Conservation (phyloP, 2,329 filamentous ascomycete genomes). For the Ambrosiella cleistominuta region DNA sequence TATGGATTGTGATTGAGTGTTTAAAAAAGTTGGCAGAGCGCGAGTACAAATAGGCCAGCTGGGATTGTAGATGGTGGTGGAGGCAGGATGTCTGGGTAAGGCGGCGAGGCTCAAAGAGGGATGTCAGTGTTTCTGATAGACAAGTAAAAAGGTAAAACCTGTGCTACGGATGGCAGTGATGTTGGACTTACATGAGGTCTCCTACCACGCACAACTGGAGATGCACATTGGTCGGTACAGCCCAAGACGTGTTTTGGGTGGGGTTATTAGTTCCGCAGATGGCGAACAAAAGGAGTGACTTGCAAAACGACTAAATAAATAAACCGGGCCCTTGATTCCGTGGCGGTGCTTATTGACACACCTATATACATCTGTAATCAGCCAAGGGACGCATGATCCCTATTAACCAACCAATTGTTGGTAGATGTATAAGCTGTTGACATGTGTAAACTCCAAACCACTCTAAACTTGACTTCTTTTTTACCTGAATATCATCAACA, state of each 20-base stretch:
- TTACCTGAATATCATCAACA: background rate
- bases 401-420: background rate
- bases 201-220: background rate
- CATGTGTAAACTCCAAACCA: no score
- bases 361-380: background rate
- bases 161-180: background rate
- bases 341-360: background rate
- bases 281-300: no score
- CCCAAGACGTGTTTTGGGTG: background rate
- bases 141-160: background rate
- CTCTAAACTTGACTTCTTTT: no score
- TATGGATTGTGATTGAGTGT: no score
- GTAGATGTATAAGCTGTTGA: no score
- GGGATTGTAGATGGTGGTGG: no score
- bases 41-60: no score
- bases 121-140: background rate
- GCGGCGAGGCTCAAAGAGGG: no score
- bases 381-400: background rate
- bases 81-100: no score
- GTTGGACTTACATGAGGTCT: background rate
- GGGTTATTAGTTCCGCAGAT: no score
- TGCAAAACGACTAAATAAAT: no score
- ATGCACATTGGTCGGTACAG: background rate
- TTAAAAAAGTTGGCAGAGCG: no score
- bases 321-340: background rate